Conservation (phyloP, 441 rosid genomes). For the Bocquillonia castaneifolia region DNA sequence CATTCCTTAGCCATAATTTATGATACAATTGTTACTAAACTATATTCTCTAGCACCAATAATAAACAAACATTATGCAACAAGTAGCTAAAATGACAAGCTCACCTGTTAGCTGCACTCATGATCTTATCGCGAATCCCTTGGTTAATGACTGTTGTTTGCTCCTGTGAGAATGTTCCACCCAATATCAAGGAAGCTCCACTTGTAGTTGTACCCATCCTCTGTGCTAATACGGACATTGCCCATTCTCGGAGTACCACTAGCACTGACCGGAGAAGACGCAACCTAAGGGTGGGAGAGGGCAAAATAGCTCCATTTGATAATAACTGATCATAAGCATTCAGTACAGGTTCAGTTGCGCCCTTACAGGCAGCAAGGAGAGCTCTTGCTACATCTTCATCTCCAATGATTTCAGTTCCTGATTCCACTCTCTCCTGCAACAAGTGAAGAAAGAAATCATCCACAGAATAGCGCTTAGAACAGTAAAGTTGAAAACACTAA, state of each 20-base stretch:
- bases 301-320: slow-evolving; percentile 71
- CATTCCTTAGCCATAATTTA: neutral
- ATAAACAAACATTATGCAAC: neutral
- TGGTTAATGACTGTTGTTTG: slow-evolving; percentile 55
- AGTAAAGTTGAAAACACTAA: neutral
- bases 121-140: slow-evolving; percentile 80
- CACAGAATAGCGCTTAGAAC: neutral
- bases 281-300: slow-evolving; percentile 75
- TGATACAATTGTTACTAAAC: neutral
- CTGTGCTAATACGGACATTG: slow-evolving; percentile 74
- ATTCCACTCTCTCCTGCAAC: slow-evolving; percentile 76
- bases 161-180: slow-evolving; percentile 53
- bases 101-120: slow-evolving; percentile 90
- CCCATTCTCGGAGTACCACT: slow-evolving; percentile 90
- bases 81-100: slow-evolving; percentile 13
- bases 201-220: slow-evolving; percentile 64
- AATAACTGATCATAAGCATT: slow-evolving; percentile 78
- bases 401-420: slow-evolving; percentile 47
- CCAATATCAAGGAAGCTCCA: slow-evolving; percentile 65
- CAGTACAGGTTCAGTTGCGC: slow-evolving; percentile 82
- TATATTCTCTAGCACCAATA: neutral
- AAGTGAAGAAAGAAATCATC: neutral
- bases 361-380: slow-evolving; percentile 64
- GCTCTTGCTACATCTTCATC: slow-evolving; percentile 16
- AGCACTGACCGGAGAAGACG: slow-evolving; percentile 77